Percentiles rank a stretch among this genome's conserved stretches.
Conservation (phyloP, 2,329 filamentous ascomycete species). For the Diaporthe capsici region DNA sequence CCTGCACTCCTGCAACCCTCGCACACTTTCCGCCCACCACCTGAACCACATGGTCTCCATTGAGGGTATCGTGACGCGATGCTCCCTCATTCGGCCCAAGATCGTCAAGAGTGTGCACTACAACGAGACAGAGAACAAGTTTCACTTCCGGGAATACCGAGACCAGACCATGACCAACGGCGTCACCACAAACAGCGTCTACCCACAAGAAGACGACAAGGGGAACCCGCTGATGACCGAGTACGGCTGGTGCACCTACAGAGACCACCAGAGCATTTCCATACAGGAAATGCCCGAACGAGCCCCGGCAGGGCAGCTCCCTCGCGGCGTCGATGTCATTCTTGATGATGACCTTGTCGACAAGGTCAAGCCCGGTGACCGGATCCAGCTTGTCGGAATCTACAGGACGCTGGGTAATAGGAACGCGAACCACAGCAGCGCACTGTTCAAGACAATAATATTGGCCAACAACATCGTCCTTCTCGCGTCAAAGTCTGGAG, state of each 20-base stretch:
- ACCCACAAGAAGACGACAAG: conserved; percentile 93
- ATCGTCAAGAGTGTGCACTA: conserved; percentile 99
- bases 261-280: conserved; percentile 97
- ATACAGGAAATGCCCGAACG: conserved; percentile 99
- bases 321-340: conserved; percentile 95
- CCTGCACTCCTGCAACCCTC: conserved; percentile 92
- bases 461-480: conserved; percentile 96
- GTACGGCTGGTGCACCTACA: conserved; percentile 95
- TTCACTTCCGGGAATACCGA: conserved; percentile 90
- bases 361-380: conserved; percentile 92
- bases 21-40: conserved; percentile 89
- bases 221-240: conserved; percentile 94
- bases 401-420: conserved; percentile 95
- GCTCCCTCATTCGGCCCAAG: conserved; percentile 94
- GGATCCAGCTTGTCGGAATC: conserved; percentile 96
- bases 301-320: conserved; percentile 94
- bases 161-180: conserved; percentile 98
- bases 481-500: conserved; percentile 95
- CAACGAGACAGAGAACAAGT: conserved; percentile 87
- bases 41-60: conserved; percentile 98
- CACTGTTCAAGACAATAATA: conserved; percentile 93
- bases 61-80: conserved; percentile 97
- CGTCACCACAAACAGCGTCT: conserved; percentile 89
- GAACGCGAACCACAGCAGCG: conserved; percentile 90
- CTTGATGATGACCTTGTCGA: conserved; percentile 97